Conservation (phyloP, 208 protist genomes). For the Balamuthia mandrillaris region DNA sequence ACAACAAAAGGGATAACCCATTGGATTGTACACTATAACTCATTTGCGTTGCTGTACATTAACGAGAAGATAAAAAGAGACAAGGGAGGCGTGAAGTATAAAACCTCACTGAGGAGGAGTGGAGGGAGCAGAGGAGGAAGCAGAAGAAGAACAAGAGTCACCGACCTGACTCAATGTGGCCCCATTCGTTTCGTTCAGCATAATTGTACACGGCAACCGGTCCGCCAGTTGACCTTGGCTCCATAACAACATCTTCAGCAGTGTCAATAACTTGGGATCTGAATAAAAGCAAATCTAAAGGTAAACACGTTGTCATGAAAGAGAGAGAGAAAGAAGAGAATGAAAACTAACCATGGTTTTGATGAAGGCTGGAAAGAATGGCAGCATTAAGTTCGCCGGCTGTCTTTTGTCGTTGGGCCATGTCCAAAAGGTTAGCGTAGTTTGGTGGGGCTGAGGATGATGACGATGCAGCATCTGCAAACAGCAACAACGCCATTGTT, state of each 20-base stretch:
- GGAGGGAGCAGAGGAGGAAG: background rate
- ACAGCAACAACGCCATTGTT: constrained; percentile 72
- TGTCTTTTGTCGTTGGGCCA: constrained; percentile 64
- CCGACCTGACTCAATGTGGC: background rate
- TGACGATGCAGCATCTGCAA: constrained; percentile 48
- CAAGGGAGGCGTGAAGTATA: too few species aligned
- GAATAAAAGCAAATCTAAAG: background rate
- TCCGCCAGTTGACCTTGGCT: constrained; percentile 5
- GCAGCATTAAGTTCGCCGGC: constrained; percentile 74
- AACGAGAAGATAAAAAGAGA: too few species aligned
- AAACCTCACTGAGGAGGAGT: too few species aligned
- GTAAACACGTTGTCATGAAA: background rate
- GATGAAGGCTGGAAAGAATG: constrained; percentile 68
- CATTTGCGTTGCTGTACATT: too few species aligned
- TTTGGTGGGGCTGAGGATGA: constrained; percentile 45
- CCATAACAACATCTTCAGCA: constrained; percentile 34
- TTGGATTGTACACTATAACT: too few species aligned
- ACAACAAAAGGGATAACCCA: too few species aligned
- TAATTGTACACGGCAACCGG: background rate
- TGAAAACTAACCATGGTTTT: constrained; percentile 60
- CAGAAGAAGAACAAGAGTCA: background rate
- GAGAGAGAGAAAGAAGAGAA: background rate
- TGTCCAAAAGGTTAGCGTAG: background rate
- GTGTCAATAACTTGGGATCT: constrained; percentile 35
- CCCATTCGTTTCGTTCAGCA: background rate